Base-by-base conservation (phyloP, 257 asterid genomes). In the Penstemon eatonii region DNA sequence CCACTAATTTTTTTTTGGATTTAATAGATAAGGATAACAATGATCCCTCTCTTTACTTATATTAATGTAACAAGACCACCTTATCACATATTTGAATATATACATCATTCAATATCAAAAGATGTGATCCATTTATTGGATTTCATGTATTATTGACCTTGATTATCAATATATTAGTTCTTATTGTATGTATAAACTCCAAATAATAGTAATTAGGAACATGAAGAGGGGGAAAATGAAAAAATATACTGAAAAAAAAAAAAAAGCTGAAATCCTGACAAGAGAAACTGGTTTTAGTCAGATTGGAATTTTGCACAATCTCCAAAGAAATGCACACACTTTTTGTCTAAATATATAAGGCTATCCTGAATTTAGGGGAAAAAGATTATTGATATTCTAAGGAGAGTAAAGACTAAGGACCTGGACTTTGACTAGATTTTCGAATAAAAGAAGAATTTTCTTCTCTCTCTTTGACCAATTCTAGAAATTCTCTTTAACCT, bases 341-440 rank as follows among this genome's bases (percentile, higher is more conserved):
- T 88, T 84, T 57, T n/a, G 67, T 46, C 62, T 67, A 79, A 77
- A 65, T 68, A 67, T 80, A 73, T 70, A 78, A 77, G 89, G 93
- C 82, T 74, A 62, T 77, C 95, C 97, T 84, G 96, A 76, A 82
- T 86, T 91, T 80, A 81, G 79, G 87, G 87, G 63, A 49, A 55
- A 84, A 77, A 67, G 85, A 81, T 73, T 67, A 1, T 66, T 67
- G 75, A 75, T 78, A 75, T 72, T 72, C 82, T 72, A 78, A 72
- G 79, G n/a, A n/a, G n/a, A n/a, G n/a, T n/a, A n/a, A n/a, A n/a
- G n/a, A 62, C 74, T 56, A 36, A 19, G 57, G 79, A 79, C 84
- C 81, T 60, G 58, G 77, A 81, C 85, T 74, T 84, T 84, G 89
- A 84, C 89, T 72, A 60, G 54, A 45, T 57, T 69, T 9, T 25